phyloP scores from a whole-genome alignment of 768 basidiomycete genomes.

The Pseudohyphozyma bogoriensis region DNA sequence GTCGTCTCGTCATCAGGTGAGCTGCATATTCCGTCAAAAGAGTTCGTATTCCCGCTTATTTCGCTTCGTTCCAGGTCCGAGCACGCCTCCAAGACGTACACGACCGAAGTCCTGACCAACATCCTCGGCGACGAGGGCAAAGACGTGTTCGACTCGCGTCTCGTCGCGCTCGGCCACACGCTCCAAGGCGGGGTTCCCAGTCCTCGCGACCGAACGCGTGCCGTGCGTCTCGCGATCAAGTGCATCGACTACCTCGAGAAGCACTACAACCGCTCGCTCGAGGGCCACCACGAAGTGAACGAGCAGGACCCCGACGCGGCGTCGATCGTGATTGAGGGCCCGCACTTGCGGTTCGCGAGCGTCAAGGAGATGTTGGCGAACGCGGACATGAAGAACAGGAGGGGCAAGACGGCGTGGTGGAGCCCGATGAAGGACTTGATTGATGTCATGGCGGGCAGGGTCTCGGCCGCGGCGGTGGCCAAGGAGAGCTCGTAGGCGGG shows the following conservation, averaged over 20 bases:
- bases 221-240: conserved; percentile 75
- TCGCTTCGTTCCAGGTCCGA: conserved; percentile 55
- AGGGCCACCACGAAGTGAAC: conserved; percentile 38
- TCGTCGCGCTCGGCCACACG: conserved; percentile 93
- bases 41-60: not conserved
- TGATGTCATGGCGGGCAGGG: conserved; percentile 17
- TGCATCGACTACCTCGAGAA: conserved; percentile 91
- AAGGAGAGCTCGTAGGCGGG: too few species aligned
- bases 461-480: too few species aligned
- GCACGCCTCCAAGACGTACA: conserved; percentile 73
- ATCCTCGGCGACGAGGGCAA: conserved; percentile 96
- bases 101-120: conserved; percentile 79
- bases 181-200: conserved; percentile 93
- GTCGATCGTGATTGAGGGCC: conserved; percentile 82
- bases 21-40: too few species aligned
- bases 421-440: conserved; percentile 22
- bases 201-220: conserved; percentile 83
- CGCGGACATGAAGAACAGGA: conserved; percentile 81
- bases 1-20: conserved; percentile 81
- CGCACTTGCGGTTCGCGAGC: conserved; percentile 67
- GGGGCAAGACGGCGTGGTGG: conserved; percentile 39
- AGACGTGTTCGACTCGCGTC: conserved; percentile 79
- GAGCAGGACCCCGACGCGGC: conserved; percentile 46
- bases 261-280: conserved; percentile 46
- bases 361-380: conserved; percentile 72